phyloP scores from a whole-genome alignment of 2,329 filamentous ascomycete species.

The Chalaropsis ovoidea region DNA sequence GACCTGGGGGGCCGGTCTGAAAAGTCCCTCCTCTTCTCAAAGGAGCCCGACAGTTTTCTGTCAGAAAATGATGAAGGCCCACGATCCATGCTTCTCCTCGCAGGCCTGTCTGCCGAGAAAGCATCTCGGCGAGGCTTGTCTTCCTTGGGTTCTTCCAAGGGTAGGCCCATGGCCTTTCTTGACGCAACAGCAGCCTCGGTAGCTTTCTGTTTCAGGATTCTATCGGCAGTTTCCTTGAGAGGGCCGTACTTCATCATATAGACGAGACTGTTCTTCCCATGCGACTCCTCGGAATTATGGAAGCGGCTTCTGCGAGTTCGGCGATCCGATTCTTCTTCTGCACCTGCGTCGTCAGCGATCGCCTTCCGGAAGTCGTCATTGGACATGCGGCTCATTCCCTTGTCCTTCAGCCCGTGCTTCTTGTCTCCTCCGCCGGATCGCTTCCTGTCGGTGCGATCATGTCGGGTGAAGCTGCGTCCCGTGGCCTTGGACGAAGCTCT shows the following conservation, averaged over 20 bases:
- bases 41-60: neutral
- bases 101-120: neutral
- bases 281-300: conserved; percentile 39
- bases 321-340: conserved; percentile 31
- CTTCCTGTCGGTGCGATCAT: conserved; percentile 13
- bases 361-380: conserved; percentile 28
- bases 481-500: conserved; percentile 12
- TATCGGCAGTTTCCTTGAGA: conserved; percentile 31
- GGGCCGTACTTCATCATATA: conserved; percentile 43
- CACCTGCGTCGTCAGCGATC: conserved; percentile 29
- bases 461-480: neutral
- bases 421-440: neutral
- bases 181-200: conserved; percentile 21
- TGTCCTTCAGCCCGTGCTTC: neutral
- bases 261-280: conserved; percentile 48
- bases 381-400: conserved; percentile 1
- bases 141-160: conserved; percentile 4
- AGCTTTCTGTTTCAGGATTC: conserved; percentile 20
- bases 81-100: neutral
- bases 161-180: conserved; percentile 7
- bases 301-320: conserved; percentile 45
- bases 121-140: neutral
- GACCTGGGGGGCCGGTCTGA: neutral
- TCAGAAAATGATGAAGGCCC: neutral
- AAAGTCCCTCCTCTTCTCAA: neutral